Base-by-base conservation (phyloP, 2,329 filamentous ascomycete genomes). In the Coniochaeta sp. region DNA sequence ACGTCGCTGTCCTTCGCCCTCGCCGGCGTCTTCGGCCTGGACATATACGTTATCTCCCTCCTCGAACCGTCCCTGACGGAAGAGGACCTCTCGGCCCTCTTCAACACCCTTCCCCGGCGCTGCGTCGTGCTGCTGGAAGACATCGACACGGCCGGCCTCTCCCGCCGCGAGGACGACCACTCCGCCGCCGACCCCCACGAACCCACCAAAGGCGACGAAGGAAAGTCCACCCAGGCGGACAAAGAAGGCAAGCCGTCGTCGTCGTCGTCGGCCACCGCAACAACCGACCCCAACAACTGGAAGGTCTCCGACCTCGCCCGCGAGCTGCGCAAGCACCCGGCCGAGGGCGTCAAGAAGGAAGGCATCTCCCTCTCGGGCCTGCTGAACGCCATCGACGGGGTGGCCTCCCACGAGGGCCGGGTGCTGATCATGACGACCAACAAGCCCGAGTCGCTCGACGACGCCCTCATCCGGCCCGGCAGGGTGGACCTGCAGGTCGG, bases 391-490 rank as follows among this genome's bases (percentile, higher is more conserved):
- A 91, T 96, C 62, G 90, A 96, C 67, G 89, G 91, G 59, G 89
- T 92, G 1, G 89, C 88, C 1, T 89, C 86, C 3, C 89, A 90
- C 66, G 90, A 93, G 74, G 90, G 89, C 28, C 83, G 89, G 54
- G 83, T 93, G 14, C 81, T 93, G 19, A 87, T 93, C 74, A 91
- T 93, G 88, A 93, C 90, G 0, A 91, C 89, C 34, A 95, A 93
- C 72, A 82, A 85, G 62, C 87, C 88, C 2, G 86, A 93, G 66
- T 79, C 83, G 16, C 81, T 93, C 0, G 89, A 93, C 68, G 81
- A 86, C 54, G 89, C 89, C 0, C 79, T 95, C 6, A 86, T 92
- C 57, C 80, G 89, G 0, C 89, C 90, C 0, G 89, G 89, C 1
- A 80, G 89, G 1, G 86, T 93, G 4, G 89, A 93, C 64, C 76